These are phyloP conservation scores for Candida sakaeoensis DNA, from an alignment of 805 yeast genomes.

Conservation along the genomic window DNA sequence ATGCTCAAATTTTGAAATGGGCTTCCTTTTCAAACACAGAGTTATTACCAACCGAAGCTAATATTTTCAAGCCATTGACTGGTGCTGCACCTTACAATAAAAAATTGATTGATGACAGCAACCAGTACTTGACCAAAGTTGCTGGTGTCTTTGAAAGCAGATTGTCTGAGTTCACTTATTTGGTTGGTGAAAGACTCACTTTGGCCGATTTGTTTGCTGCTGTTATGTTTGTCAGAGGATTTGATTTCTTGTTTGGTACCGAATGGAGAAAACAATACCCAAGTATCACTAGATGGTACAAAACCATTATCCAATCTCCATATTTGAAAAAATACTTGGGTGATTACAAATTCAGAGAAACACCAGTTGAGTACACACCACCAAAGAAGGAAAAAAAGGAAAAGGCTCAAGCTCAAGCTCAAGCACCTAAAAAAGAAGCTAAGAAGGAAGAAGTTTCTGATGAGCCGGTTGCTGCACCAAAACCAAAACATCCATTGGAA, in stretches of 20 bases:
- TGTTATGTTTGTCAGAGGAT: constrained; percentile 49
- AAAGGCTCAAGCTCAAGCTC: constrained; percentile 43
- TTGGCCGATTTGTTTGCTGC: constrained; percentile 63
- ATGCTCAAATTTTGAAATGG: constrained; percentile 72
- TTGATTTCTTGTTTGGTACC: constrained; percentile 55
- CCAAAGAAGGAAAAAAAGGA: constrained; percentile 72
- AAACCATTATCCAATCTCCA: constrained; percentile 47
- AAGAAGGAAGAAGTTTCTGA: constrained; percentile 32
- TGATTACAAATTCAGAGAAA: constrained; percentile 56
- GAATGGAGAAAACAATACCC: constrained; percentile 67
- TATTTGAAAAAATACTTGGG: constrained; percentile 46
- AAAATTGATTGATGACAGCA: constrained; percentile 52
- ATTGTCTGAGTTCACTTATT: constrained; percentile 58
- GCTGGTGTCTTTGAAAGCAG: constrained; percentile 50
- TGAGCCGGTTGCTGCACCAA: constrained; percentile 56
- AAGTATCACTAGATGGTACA: constrained; percentile 66
- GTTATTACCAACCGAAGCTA: constrained; percentile 44
- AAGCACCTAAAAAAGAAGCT: constrained; percentile 31
- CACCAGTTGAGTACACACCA: constrained; percentile 63
- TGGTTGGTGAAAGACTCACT: constrained; percentile 57
- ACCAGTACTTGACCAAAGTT: constrained; percentile 34
- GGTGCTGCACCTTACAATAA: constrained; percentile 78
- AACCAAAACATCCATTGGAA: constrained; percentile 90
- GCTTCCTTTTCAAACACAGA: constrained; percentile 73
- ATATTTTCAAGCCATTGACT: constrained; percentile 53